Conservation (phyloP, 202 grass and related monocot species). For the Bolboschoenoplectus hybrid region DNA sequence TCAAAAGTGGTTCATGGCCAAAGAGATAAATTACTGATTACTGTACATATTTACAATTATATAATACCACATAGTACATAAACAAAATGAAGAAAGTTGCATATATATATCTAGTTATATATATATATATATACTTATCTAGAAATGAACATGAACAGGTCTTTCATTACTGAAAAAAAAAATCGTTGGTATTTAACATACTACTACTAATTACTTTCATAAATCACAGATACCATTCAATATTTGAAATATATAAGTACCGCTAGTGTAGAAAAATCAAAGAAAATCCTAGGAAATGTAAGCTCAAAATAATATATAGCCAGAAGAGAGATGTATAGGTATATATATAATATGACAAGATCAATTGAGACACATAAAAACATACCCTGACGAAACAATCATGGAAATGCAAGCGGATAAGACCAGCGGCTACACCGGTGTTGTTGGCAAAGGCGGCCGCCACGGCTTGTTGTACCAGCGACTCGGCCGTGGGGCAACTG, state of each 20-base stretch:
- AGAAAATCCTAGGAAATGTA: not conserved
- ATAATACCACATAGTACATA: too few species aligned
- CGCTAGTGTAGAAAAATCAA: not conserved
- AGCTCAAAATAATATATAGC: not conserved
- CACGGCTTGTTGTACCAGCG: slow-evolving; percentile 63
- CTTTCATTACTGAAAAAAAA: not conserved
- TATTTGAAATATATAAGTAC: not conserved
- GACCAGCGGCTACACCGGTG: slow-evolving; percentile 59
- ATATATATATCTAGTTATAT: too few species aligned
- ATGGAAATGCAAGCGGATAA: slow-evolving; percentile 72
- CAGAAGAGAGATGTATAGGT: not conserved
- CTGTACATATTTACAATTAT: too few species aligned
- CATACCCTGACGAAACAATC: slow-evolving; percentile 73
- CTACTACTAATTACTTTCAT: not conserved
- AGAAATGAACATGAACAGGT: not conserved
- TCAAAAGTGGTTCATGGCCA: not conserved
- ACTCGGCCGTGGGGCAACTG: slow-evolving; percentile 59
- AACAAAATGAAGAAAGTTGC: too few species aligned
- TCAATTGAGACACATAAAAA: not conserved
- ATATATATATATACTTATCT: not conserved
- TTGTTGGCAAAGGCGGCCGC: slow-evolving; percentile 58
- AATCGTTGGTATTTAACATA: not conserved
- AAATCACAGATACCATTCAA: not conserved
- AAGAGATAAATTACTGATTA: not conserved
- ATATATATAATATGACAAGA: not conserved